Base-by-base conservation (phyloP, 2,329 filamentous ascomycete genomes). In the Fusarium sp. region DNA sequence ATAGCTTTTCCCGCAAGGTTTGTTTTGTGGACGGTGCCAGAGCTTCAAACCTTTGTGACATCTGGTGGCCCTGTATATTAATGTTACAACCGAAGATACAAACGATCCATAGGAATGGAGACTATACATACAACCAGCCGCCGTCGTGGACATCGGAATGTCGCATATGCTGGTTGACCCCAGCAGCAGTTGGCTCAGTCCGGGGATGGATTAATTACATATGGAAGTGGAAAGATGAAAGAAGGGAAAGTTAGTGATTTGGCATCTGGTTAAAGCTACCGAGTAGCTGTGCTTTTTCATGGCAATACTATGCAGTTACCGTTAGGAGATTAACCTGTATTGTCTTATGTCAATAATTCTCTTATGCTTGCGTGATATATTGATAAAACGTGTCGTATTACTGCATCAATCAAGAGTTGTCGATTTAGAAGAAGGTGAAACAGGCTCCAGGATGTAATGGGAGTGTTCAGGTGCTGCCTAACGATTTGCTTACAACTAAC, bases 1-100 rank as follows among this genome's bases (percentile, higher is more conserved):
- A 52, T 53, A 62, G 41, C 45, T 45, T 18, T 53, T 53, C 53
- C 13, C n/a, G 30, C 41, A 54, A 15, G 54, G 38, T 67, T 48
- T 38, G 20, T 46, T 50, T 56, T 20, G 23, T 52, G 27, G 37
- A 26, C 33, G 35, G 45, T 55, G 57, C 20, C 33, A 13, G 44
- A 64, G 55, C 38, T 58, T 46, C 15, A 41, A 41, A 13, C 35
- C 41, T 42, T 49, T 30, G 44, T 35, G 33, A 40, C 42, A 60
- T 38, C 49, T 37, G 55, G 35, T 56, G 42, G 55, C 55, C 49
- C 64, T 66, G 69, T 71, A 72, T 72, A 72, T 72, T 72, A 71
- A 69, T 69, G 53, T 48, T 69, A 56, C 55, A 48, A 61, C 30
- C 27, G 23, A 48, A 55, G 35, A 41, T 33, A 44, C 27, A 45